phyloP scores from a whole-genome alignment of 2,329 filamentous ascomycete genomes.

The Trichoderma simmonsii region DNA sequence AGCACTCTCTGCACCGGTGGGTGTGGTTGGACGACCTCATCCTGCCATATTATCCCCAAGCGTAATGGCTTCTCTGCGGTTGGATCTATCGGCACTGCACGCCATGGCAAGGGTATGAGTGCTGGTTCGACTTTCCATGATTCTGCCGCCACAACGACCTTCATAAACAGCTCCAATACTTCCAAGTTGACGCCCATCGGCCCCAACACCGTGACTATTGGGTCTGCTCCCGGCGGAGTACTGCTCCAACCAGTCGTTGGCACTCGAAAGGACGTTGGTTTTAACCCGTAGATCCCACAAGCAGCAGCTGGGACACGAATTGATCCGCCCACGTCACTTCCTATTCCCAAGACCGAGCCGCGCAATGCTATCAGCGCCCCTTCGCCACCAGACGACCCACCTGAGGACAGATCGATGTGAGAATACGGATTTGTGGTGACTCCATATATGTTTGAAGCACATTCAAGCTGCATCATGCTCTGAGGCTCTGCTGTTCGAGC shows the following conservation, averaged over 20 bases:
- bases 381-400: neutral
- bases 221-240: neutral
- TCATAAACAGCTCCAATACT: neutral
- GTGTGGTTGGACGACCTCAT: neutral
- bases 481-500: neutral
- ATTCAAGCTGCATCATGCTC: slow-evolving; percentile 2
- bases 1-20: neutral
- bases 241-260: neutral
- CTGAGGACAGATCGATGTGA: neutral
- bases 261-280: neutral
- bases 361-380: neutral
- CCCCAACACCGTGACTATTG: neutral
- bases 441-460: neutral
- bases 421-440: neutral
- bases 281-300: neutral
- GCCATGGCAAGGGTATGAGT: neutral
- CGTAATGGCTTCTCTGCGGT: neutral
- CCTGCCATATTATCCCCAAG: neutral
- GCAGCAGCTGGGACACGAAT: neutral
- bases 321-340: neutral
- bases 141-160: neutral
- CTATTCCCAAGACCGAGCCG: neutral
- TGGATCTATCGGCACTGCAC: neutral
- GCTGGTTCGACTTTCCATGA: neutral
- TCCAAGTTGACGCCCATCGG: neutral